phyloP scores from a whole-genome alignment of 768 basidiomycete genomes.

The Lyophyllum shimeji region DNA sequence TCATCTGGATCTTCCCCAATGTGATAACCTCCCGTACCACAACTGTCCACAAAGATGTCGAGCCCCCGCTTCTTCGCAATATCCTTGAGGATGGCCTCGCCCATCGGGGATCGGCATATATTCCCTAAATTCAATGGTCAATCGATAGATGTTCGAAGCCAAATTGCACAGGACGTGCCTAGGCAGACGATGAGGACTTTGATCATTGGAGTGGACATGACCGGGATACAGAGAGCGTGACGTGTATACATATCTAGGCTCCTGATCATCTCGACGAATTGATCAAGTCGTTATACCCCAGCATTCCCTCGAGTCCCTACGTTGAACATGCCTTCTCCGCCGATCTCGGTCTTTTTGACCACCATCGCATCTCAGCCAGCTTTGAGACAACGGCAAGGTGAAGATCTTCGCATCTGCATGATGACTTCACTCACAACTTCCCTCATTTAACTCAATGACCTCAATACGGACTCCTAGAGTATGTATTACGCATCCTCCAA shows the following conservation, averaged over 20 bases:
- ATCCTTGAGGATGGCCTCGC: conserved; percentile 80
- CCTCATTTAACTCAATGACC: no score
- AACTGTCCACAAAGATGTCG: conserved; percentile 75
- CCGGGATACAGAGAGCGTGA: neutral
- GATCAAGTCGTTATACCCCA: neutral
- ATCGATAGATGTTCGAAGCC: neutral
- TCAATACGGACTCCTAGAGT: conserved; percentile 48
- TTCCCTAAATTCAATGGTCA: conserved; percentile 46
- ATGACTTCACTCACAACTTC: no score
- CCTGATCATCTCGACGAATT: neutral
- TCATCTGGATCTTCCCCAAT: conserved; percentile 82
- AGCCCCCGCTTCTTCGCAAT: conserved; percentile 66
- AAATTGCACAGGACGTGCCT: conserved; percentile 26
- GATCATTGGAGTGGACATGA: conserved; percentile 23
- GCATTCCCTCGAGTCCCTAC: neutral
- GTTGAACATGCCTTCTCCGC: conserved; percentile 53
- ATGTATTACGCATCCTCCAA: conserved; percentile 78
- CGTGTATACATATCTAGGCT: no score
- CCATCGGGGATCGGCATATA: conserved; percentile 91
- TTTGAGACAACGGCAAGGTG: conserved; percentile 77
- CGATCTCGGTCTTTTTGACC: conserved; percentile 82
- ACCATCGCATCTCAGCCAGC: conserved; percentile 82
- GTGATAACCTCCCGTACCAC: conserved; percentile 85
- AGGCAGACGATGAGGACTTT: conserved; percentile 77
- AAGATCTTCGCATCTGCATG: neutral